Evolutionary conservation across 768 basidiomycete genomes (phyloP).

Genomic region (Trichaptum fuscoviolaceum): DNA sequence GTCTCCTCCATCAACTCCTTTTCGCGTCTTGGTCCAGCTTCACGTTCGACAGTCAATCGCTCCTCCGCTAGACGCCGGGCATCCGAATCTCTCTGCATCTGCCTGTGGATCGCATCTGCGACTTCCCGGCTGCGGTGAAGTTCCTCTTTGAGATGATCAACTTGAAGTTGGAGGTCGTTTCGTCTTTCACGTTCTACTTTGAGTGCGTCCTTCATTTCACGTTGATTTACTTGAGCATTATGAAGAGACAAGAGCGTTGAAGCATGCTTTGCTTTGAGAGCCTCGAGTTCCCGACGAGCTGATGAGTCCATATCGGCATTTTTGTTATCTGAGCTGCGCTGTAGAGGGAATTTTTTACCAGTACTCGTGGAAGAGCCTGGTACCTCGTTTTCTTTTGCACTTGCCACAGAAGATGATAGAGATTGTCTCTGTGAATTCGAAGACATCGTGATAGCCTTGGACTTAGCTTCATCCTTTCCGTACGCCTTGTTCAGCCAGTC

Average conservation of each 20-base stretch:
- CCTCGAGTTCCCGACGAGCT: neutral
- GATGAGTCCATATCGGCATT: neutral
- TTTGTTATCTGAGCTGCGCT: neutral
- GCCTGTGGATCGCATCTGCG: neutral
- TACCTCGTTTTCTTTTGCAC: neutral
- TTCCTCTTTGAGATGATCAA: neutral
- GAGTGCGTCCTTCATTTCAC: neutral
- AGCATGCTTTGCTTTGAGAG: neutral
- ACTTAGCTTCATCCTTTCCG: neutral
- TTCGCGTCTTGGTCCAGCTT: neutral
- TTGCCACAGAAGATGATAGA: neutral
- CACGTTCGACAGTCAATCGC: neutral
- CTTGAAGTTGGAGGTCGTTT: neutral
- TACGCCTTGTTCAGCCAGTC: neutral
- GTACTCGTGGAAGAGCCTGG: neutral
- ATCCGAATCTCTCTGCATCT: neutral
- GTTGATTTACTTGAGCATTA: neutral
- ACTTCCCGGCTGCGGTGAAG: neutral
- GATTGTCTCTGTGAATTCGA: neutral
- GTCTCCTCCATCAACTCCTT: neutral
- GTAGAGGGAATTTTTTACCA: neutral
- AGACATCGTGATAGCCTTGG: neutral
- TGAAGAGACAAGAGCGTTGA: neutral
- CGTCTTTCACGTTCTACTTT: neutral
- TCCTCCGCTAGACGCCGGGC: neutral